phyloP scores from a whole-genome alignment of 129 eudicot species.

The Ambrosia artemisiifolia region DNA sequence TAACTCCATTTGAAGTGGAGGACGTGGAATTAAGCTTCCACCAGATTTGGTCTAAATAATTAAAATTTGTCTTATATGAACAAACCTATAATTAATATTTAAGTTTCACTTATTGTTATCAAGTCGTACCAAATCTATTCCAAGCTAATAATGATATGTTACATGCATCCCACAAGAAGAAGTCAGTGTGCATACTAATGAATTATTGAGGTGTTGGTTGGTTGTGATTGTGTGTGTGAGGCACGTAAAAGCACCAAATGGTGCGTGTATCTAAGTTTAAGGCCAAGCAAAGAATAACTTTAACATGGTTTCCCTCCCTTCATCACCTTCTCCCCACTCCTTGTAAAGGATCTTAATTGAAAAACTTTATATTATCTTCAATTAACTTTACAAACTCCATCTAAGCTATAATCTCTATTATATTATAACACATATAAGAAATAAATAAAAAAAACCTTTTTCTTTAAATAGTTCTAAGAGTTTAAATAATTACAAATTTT shows the following conservation, averaged over 20 bases:
- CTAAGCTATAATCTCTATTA: background rate
- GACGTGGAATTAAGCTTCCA: too few relatives aligned
- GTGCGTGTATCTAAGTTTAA: conserved; percentile 22
- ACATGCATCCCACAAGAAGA: conserved; percentile 30
- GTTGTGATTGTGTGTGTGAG: conserved; percentile 22
- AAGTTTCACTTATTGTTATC: background rate
- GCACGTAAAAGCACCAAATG: conserved; percentile 29
- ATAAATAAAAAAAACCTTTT: too few relatives aligned
- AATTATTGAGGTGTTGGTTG: conserved; percentile 32
- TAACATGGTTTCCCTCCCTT: conserved; percentile 4
- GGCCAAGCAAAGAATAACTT: conserved; percentile 35
- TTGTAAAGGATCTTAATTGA: background rate
- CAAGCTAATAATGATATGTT: conserved; percentile 14
- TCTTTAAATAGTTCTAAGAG: too few relatives aligned
- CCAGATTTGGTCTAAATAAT: background rate
- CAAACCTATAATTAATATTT: background rate
- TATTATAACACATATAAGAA: too few relatives aligned
- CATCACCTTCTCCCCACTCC: conserved; percentile 23
- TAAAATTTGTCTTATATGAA: background rate
- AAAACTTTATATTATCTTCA: background rate
- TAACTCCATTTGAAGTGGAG: too few relatives aligned
- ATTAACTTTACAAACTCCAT: background rate
- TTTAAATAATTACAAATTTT: too few relatives aligned
- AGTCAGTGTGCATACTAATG: conserved; percentile 18
- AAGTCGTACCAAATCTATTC: conserved; percentile 1